Evolutionary conservation across 2,329 filamentous ascomycete genomes (phyloP), one percentile per base, ranked within the genome.

Genomic region (Fusarium tanahbumbuense): DNA sequence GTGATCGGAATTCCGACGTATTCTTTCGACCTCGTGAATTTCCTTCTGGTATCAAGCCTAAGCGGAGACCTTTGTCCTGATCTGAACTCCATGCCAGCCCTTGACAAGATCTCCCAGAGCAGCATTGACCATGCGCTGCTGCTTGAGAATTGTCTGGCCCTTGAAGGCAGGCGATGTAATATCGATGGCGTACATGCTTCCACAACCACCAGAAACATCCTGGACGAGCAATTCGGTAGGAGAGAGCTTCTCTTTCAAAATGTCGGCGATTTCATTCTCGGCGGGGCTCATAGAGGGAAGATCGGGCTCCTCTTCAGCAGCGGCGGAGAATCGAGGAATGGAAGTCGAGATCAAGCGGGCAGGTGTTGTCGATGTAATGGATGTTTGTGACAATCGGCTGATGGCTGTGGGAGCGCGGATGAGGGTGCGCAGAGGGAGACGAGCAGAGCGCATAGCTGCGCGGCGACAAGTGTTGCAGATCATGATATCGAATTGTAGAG

Each of bases 181-280:
- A 75, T 94, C 91, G 71, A 97, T 91, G 59, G 89, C 91, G 81
- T 96, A 96, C 93, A 96, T 96, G 76, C 90, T 92, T 12, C 93
- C 93, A 81, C 93, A 97, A 30, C 93, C 93, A 62, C 93, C 93
- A 25, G 91, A 93, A 54, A 96, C 88, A 81, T 97, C 93, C 78
- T 91, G 90, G 12, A 96, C 92, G 79, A 89, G 79, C 27, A 89
- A 79, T 62, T 85, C 79, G 0, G 83, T 83, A 1, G 87, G 86
- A 3, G 78, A 68, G 58, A 89, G 86, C 74, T 85, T 85, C 9
- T 80, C 79, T 20, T 78, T 70, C 55, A 89, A 81, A 52, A 83
- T 80, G 61, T 86, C 83, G 81, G 87, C 91, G 73, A 92, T 87
- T 64, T 83, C 81, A 30, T 83, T 81, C 76, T 92, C 89, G 76